These are phyloP conservation scores for Ogataea degrootiae DNA, from an alignment of 805 yeast genomes.

Conservation along the genomic window DNA sequence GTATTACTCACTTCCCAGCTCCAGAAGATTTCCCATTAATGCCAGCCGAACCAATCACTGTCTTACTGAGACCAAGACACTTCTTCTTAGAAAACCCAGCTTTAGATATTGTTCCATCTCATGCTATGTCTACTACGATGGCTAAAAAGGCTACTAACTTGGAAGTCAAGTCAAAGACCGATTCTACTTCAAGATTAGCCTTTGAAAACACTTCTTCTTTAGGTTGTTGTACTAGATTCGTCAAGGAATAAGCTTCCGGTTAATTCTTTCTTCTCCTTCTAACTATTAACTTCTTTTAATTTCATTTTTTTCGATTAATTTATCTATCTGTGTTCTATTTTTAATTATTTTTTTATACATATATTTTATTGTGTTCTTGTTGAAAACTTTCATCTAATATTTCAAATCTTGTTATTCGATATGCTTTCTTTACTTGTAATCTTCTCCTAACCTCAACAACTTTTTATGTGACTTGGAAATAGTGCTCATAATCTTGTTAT, in stretches of 20 bases:
- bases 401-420: not conserved
- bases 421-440: not conserved
- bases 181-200: conserved; percentile 49
- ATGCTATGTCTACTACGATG: conserved; percentile 43
- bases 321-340: not conserved
- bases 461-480: too few relatives aligned
- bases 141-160: conserved; percentile 33
- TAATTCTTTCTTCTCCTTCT: not conserved
- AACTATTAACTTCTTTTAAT: not conserved
- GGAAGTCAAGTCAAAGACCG: conserved; percentile 40
- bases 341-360: not conserved
- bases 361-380: not conserved
- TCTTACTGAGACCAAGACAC: conserved; percentile 73
- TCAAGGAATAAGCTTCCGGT: conserved; percentile 8
- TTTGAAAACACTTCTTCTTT: conserved; percentile 33
- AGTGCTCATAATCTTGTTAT: too few relatives aligned
- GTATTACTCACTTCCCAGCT: conserved; percentile 81
- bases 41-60: conserved; percentile 80
- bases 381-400: not conserved
- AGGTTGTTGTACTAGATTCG: conserved; percentile 29
- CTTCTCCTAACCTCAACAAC: too few relatives aligned
- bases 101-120: conserved; percentile 67
- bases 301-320: not conserved
- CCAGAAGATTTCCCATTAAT: conserved; percentile 88
- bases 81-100: conserved; percentile 76